Percentiles rank a stretch among this genome's conserved stretches.
Evolutionary conservation across 2,329 filamentous ascomycete species (phyloP).

Genomic region (Monilinia laxa): DNA sequence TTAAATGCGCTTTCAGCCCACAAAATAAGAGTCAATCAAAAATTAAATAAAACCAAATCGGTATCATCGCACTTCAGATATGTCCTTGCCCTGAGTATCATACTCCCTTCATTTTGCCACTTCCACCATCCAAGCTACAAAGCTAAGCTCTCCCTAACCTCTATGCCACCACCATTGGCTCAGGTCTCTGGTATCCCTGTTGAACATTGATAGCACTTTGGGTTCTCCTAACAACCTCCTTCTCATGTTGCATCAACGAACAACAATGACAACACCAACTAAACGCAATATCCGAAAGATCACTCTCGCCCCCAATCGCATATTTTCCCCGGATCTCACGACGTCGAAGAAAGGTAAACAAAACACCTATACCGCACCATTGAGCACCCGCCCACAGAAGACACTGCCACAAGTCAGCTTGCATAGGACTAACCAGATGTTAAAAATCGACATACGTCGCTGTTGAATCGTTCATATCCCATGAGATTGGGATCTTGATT

Average conservation of each 20-base stretch:
- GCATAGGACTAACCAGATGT: constrained; percentile 21
- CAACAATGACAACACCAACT: constrained; percentile 41
- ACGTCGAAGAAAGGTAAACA: constrained; percentile 33
- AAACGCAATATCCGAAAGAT: constrained; percentile 42
- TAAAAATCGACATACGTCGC: constrained; percentile 25
- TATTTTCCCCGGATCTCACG: constrained; percentile 30
- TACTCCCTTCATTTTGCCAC: neutral
- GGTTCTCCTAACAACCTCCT: constrained; percentile 32
- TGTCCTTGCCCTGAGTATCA: neutral
- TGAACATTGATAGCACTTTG: neutral
- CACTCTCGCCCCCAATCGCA: constrained; percentile 39
- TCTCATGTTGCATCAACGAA: constrained; percentile 36
- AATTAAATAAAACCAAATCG: neutral
- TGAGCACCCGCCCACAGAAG: constrained; percentile 14
- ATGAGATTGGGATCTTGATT: constrained; percentile 32
- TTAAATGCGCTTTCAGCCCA: neutral
- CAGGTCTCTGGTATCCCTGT: constrained; percentile 26
- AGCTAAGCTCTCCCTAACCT: neutral
- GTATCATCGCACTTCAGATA: neutral
- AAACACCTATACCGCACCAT: constrained; percentile 27
- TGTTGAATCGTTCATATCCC: constrained; percentile 33
- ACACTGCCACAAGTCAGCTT: constrained; percentile 27
- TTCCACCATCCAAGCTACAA: neutral
- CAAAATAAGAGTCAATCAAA: neutral
- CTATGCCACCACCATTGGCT: constrained; percentile 26